These are phyloP conservation scores for Apiospora marii DNA, from an alignment of 2,329 filamentous ascomycete genomes.

Conservation along the genomic window DNA sequence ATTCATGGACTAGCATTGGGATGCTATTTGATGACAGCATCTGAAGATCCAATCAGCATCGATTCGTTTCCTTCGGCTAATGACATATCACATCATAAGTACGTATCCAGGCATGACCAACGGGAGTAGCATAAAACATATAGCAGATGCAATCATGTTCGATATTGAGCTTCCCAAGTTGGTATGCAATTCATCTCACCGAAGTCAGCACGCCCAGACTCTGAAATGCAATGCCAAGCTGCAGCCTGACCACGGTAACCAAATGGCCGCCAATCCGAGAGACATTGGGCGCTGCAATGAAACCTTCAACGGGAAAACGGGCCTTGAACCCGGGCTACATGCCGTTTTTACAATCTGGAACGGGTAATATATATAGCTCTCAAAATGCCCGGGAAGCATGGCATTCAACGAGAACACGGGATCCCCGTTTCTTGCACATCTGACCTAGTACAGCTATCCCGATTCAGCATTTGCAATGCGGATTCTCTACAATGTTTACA, in stretches of 20 bases:
- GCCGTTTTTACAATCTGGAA: neutral
- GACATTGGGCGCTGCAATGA: neutral
- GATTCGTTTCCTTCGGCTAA: neutral
- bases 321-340: neutral
- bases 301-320: neutral
- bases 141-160: neutral
- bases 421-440: neutral
- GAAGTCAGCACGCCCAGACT: neutral
- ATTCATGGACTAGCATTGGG: neutral
- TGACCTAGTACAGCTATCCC: neutral
- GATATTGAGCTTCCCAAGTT: neutral
- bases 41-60: neutral
- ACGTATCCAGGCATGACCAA: no score
- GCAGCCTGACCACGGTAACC: neutral
- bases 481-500: neutral
- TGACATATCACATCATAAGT: neutral
- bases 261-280: neutral
- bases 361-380: neutral
- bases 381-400: neutral
- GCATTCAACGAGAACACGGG: neutral
- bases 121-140: no score
- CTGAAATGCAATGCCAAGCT: neutral
- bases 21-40: slow-evolving; percentile 8
- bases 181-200: neutral
- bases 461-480: neutral